These are phyloP conservation scores for Alternaria sp. DNA, from an alignment of 2,329 filamentous ascomycete species.

Conservation along the genomic window DNA sequence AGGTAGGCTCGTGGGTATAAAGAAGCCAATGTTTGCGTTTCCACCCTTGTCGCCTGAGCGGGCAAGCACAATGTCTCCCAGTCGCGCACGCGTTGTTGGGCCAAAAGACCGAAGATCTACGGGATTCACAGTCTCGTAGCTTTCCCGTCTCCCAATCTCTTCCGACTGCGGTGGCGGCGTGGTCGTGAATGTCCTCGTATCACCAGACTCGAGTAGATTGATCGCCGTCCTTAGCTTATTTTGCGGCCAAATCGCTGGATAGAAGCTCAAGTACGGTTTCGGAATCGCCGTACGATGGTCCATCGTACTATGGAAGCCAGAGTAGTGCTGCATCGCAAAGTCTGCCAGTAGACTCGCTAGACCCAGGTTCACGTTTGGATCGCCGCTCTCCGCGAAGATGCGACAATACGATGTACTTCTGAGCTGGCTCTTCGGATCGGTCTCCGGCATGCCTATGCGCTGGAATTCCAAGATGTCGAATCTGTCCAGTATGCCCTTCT, in stretches of 20 bases:
- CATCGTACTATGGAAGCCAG: conserved; percentile 38
- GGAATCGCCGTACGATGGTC: conserved; percentile 41
- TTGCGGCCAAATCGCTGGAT: conserved; percentile 39
- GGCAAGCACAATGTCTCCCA: conserved; percentile 55
- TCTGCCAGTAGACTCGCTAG: conserved; percentile 30
- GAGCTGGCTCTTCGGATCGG: conserved; percentile 36
- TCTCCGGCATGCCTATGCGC: conserved; percentile 41
- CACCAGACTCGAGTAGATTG: conserved; percentile 40
- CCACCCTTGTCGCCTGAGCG: conserved; percentile 51
- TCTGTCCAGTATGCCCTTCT: conserved; percentile 46
- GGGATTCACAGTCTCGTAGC: conserved; percentile 46
- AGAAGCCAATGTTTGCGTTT: conserved; percentile 47
- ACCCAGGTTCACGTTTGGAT: conserved; percentile 27
- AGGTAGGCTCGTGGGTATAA: conserved; percentile 40
- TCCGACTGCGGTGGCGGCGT: not conserved
- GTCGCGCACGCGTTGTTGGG: conserved; percentile 24
- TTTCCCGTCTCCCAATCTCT: conserved; percentile 21
- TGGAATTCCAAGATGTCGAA: conserved; percentile 63
- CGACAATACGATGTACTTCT: conserved; percentile 42
- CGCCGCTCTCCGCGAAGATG: conserved; percentile 38
- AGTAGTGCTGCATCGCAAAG: conserved; percentile 42
- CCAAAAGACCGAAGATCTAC: conserved; percentile 28
- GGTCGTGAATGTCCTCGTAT: not conserved
- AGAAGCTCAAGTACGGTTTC: conserved; percentile 41
- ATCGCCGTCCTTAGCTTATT: conserved; percentile 34